Percentiles rank a stretch among this genome's conserved stretches.
phyloP scores from a whole-genome alignment of 495 filamentous ascomycete species.

The Penicillium robsamsonii region DNA sequence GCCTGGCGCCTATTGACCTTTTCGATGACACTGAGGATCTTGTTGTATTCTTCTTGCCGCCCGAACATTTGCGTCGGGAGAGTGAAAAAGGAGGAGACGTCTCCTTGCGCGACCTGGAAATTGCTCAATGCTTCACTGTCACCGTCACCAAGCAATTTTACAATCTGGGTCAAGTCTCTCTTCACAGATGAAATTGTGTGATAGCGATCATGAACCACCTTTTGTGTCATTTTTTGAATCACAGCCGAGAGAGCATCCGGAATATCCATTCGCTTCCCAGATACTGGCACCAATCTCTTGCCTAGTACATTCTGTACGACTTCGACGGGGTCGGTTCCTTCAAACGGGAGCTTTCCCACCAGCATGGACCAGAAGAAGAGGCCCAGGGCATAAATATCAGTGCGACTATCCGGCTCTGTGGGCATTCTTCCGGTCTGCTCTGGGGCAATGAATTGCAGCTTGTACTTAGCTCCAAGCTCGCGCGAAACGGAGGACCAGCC shows the following conservation, averaged over 20 bases:
- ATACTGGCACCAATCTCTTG: constrained; percentile 70
- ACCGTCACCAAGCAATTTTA: constrained; percentile 70
- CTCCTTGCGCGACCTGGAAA: constrained; percentile 69
- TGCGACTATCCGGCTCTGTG: constrained; percentile 82
- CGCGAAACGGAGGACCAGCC: constrained; percentile 79
- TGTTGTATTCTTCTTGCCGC: constrained; percentile 64
- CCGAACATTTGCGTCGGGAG: constrained; percentile 79
- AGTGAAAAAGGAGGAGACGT: constrained; percentile 84
- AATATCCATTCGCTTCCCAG: constrained; percentile 70
- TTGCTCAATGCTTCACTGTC: constrained; percentile 64
- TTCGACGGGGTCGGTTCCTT: constrained; percentile 74
- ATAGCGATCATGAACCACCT: constrained; percentile 79
- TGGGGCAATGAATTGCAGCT: constrained; percentile 82
- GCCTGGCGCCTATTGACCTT: constrained; percentile 64
- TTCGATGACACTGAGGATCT: constrained; percentile 69
- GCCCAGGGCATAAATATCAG: constrained; percentile 86
- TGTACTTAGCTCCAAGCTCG: constrained; percentile 77
- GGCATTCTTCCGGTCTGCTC: constrained; percentile 91
- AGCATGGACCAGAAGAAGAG: constrained; percentile 84
- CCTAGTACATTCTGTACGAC: constrained; percentile 83
- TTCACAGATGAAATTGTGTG: constrained; percentile 79
- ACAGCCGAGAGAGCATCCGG: constrained; percentile 77
- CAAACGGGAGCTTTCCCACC: constrained; percentile 72
- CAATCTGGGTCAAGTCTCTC: constrained; percentile 67
- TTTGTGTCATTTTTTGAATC: constrained; percentile 87